Evolutionary conservation across 768 basidiomycete species (phyloP), one percentile per base, ranked within the genome.

Genomic region (Xerocomus brunneocitrinus): DNA sequence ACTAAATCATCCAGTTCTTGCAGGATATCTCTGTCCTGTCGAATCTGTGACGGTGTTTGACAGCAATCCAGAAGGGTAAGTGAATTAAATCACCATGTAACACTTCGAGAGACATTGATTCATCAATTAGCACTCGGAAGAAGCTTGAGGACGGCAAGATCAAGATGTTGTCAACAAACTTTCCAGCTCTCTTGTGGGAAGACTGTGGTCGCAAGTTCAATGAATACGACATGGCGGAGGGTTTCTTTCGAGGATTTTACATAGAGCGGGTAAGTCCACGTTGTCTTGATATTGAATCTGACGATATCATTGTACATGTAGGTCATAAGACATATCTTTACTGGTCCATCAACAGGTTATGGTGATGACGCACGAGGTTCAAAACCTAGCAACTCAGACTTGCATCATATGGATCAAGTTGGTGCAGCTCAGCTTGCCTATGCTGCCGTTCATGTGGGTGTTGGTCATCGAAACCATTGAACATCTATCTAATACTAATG

Each of bases 301-400:
- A 31, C 14, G 31, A 3, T 8, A 5, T 8, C 7, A 4, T 8
- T 3, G 14, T 9, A 32, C 5, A 19, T 19, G 19, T 19, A 54
- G 56, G 52, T 57, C 22, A 28, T 39, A 6, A 4, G 27, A 19
- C 56, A 54, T 16, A 49, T 57, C 4, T 57, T 39, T n/a, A 57
- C 48, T 35, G 52, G 52, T 1, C 52, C 56, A 13, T 57, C 56
- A 16, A 52, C 56, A 4, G 42, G 27, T 3, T 9, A 49, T 6
- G 48, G 45, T 3, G 44, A 16, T 1, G 34, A 34, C 4, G 13
- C 43, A 7, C 9, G 16, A 22, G 46, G 4, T 0, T 36, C 36
- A 2, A 16, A 6, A 8, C 32, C 46, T 0, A 54, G 35, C 28
- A 60, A 58, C 24, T 52, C 42, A 0, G 31, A 24, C 1, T 25